Percentiles rank a stretch among this genome's conserved stretches.
These are phyloP conservation scores for Yamadazyma songkhlaensis DNA, from an alignment of 1,139 yeast genomes.

Conservation along the genomic window DNA sequence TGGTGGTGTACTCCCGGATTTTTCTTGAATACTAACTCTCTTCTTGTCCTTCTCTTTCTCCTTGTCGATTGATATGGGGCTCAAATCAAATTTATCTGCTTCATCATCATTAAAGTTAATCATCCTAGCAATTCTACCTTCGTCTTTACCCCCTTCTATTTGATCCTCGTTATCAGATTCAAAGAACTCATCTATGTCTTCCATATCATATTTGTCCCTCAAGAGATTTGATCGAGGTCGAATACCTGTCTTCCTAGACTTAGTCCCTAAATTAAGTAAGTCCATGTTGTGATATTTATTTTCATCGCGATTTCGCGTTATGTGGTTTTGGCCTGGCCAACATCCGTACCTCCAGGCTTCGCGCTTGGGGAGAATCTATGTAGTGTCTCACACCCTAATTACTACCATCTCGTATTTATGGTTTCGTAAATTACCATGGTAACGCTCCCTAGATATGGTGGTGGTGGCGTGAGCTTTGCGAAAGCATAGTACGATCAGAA, in stretches of 20 bases:
- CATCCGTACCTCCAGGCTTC: too few relatives aligned
- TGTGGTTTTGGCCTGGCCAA: too few relatives aligned
- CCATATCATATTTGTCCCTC: slow-evolving; percentile 72
- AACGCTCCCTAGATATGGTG: too few relatives aligned
- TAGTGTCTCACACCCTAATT: too few relatives aligned
- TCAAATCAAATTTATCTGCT: slow-evolving; percentile 31
- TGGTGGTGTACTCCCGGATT: neutral
- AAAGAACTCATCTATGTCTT: slow-evolving; percentile 76
- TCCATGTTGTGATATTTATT: slow-evolving; percentile 31
- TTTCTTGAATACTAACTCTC: neutral
- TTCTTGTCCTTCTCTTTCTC: neutral
- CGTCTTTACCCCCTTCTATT: neutral
- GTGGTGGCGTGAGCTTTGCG: too few relatives aligned
- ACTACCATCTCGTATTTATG: too few relatives aligned
- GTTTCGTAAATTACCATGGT: too few relatives aligned
- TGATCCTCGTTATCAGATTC: slow-evolving; percentile 34
- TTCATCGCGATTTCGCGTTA: neutral
- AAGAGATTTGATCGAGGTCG: slow-evolving; percentile 48
- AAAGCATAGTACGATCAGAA: too few relatives aligned
- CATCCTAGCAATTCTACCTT: slow-evolving; percentile 23
- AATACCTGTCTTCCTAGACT: slow-evolving; percentile 61
- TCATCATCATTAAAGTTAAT: slow-evolving; percentile 40
- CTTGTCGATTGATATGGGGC: slow-evolving; percentile 22
- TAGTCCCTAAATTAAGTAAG: slow-evolving; percentile 50
- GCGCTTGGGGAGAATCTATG: too few relatives aligned